Base-by-base conservation (phyloP, 306 rosid species). In the Acacia crassicarpa region DNA sequence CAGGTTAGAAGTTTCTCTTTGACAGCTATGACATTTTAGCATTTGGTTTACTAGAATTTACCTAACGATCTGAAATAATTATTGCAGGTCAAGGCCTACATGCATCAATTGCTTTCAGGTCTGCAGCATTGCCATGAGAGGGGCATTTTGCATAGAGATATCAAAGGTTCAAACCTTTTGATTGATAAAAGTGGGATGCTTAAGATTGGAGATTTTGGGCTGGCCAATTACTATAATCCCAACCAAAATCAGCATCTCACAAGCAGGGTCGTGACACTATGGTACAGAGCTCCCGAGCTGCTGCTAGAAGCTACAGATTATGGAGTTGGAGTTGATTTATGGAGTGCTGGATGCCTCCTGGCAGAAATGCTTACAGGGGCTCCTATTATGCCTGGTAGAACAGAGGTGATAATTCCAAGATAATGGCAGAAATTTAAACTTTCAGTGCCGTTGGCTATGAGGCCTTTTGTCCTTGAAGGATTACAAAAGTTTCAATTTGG, bases 261-360 rank as follows among this genome's bases (percentile, higher is more conserved):
- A 14, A 62, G 68, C 68, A 27, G 17, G 38, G 68, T 62, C 5
- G 68, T 62, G 68, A 62, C 68, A 27, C 68, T 62, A 13, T 62
- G 68, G 68, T 62, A 62, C 68, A 27, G 68, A 62, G 35, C 68
- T 25, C 68, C 68, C 13, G 68, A 62, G 5, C 40, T 62, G 19
- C 30, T 62, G 40, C 2, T 62, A 27, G 68, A 40, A 13, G 68
- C 68, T 17, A 62, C 40, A 12, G 68, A 62, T 27, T 62, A 62
- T 62, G 68, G 68, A 62, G 68, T 62, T 62, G 68, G 68, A 12
- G 13, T 62, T 27, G 68, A 62, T 62, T 27, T 62, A 62, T 62
- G 68, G 68, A 62, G 68, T 27, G 68, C 68, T 27, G 68, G 68
- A 25, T 62, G 68, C 68, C 68, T 62, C n/a, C 68, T 62, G 40